Conservation (phyloP, 1,139 yeast genomes). For the Pichia sp. region DNA sequence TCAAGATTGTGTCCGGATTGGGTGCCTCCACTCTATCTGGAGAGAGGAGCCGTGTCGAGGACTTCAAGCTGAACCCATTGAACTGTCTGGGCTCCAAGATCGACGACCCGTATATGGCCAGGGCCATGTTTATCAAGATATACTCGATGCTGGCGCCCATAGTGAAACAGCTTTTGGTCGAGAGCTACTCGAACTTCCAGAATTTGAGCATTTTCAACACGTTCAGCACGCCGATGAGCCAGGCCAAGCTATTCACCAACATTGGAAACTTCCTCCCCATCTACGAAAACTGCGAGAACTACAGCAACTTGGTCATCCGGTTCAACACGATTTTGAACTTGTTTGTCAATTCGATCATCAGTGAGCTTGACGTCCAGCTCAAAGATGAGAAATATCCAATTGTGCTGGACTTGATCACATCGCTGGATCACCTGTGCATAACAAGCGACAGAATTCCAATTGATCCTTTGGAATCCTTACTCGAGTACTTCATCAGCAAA, state of each 20-base stretch:
- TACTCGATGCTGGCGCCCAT: slow-evolving; percentile 43
- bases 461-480: slow-evolving; percentile 44
- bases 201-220: slow-evolving; percentile 45
- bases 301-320: slow-evolving; percentile 36
- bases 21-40: neutral
- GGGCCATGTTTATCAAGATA: slow-evolving; percentile 41
- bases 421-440: slow-evolving; percentile 36
- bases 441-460: slow-evolving; percentile 33
- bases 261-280: slow-evolving; percentile 35
- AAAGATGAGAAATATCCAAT: slow-evolving; percentile 44
- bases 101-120: slow-evolving; percentile 41
- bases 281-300: slow-evolving; percentile 34
- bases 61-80: slow-evolving; percentile 23
- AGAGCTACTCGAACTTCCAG: slow-evolving; percentile 42
- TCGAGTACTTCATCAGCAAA: slow-evolving; percentile 39
- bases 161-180: slow-evolving; percentile 44
- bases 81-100: slow-evolving; percentile 31
- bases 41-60: slow-evolving; percentile 13
- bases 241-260: slow-evolving; percentile 37
- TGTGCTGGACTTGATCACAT: slow-evolving; percentile 28
- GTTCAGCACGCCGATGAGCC: slow-evolving; percentile 47
- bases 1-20: slow-evolving; percentile 10
- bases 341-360: slow-evolving; percentile 66
- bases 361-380: slow-evolving; percentile 64
- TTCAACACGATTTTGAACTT: slow-evolving; percentile 58